Percentiles rank a stretch among this genome's conserved stretches.
phyloP scores from a whole-genome alignment of 306 rosid genomes.

The Lablab purpureus region DNA sequence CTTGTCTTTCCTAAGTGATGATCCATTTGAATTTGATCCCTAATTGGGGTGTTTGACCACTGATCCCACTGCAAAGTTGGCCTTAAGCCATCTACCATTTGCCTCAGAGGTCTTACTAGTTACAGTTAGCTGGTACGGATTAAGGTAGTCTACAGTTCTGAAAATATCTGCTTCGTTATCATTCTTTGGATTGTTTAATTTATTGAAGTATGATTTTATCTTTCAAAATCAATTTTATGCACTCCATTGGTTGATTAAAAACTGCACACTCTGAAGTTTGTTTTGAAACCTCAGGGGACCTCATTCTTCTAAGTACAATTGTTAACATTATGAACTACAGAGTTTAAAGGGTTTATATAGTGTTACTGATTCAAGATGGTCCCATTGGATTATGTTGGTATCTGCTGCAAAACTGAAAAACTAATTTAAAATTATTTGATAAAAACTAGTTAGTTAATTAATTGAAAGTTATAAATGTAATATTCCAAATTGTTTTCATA shows the following conservation, averaged over 20 bases:
- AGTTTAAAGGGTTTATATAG: background rate
- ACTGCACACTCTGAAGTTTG: background rate
- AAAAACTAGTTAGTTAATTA: too few species aligned
- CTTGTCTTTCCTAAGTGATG: background rate
- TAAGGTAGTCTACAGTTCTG: background rate
- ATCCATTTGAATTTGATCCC: background rate
- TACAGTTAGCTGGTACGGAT: background rate
- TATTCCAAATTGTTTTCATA: too few species aligned
- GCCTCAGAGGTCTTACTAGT: background rate
- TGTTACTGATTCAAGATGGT: background rate
- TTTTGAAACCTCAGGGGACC: background rate
- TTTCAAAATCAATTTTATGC: background rate
- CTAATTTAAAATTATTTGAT: too few species aligned
- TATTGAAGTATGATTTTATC: background rate
- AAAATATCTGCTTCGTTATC: background rate
- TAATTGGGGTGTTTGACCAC: background rate
- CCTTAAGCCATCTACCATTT: slow-evolving; percentile 4
- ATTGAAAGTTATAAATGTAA: too few species aligned
- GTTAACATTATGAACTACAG: background rate
- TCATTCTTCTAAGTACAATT: background rate
- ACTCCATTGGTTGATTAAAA: background rate
- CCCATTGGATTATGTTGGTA: too few species aligned
- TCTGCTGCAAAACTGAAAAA: too few species aligned
- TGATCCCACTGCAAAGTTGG: background rate
- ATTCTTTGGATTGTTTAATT: background rate